A percentile compares a stretch with the other conserved stretches of the same genome.
Evolutionary conservation across 192 early-diverging fungal genomes (phyloP).

Genomic region (Mortierella alpina): DNA sequence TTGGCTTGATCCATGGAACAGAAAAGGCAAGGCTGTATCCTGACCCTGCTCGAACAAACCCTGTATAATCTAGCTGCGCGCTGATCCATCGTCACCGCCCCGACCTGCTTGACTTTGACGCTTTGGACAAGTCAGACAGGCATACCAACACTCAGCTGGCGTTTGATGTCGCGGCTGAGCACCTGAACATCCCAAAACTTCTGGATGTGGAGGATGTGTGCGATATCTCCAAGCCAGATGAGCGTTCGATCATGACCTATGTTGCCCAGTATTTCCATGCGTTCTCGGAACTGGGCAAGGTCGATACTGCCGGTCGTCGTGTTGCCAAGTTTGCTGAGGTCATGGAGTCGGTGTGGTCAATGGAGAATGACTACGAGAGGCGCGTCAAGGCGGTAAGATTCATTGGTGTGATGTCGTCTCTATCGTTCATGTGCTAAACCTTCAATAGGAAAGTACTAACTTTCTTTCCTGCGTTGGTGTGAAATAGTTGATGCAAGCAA

Average conservation of each 20-base stretch:
- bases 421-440: not conserved
- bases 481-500: conserved; percentile 72
- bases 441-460: not conserved
- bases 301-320: conserved; percentile 90
- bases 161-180: conserved; percentile 92
- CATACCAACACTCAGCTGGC: conserved; percentile 92
- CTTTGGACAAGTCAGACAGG: conserved; percentile 84
- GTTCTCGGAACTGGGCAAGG: conserved; percentile 88
- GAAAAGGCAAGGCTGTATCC: not conserved
- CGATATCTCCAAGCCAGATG: conserved; percentile 93
- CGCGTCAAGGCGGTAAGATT: conserved; percentile 71
- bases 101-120: conserved; percentile 90
- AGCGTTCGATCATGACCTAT: conserved; percentile 97
- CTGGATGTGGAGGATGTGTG: conserved; percentile 97
- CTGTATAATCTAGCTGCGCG: conserved; percentile 71
- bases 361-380: conserved; percentile 93
- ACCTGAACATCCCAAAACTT: conserved; percentile 92
- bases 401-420: not conserved
- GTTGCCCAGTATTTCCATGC: conserved; percentile 99
- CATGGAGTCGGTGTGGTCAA: conserved; percentile 89
- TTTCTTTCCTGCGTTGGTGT: conserved; percentile 1
- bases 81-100: conserved; percentile 98
- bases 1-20: not conserved
- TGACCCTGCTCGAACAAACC: not conserved
- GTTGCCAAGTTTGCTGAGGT: conserved; percentile 93